phyloP scores from a whole-genome alignment of 192 early-diverging fungal species.

The Fimicolochytrium jonesii region DNA sequence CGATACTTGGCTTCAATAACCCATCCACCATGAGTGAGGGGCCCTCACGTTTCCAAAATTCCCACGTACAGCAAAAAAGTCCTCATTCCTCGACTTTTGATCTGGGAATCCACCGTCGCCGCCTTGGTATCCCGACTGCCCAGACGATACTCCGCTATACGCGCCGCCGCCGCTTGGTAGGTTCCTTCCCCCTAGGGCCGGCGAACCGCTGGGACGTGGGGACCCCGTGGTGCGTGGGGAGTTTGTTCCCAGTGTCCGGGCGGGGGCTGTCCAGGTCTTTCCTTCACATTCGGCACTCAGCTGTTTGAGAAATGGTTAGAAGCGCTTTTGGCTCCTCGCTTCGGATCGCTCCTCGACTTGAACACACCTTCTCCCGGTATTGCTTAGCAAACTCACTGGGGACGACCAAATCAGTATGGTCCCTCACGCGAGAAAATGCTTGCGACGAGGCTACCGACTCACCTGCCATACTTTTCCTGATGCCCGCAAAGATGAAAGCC shows the following conservation, averaged over 20 bases:
- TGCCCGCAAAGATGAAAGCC: too few species aligned
- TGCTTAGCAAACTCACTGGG: constrained; percentile 74
- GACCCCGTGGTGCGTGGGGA: constrained; percentile 1
- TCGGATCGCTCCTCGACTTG: constrained; percentile 4
- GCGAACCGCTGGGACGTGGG: constrained; percentile 8
- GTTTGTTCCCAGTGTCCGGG: constrained; percentile 1
- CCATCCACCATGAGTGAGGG: too few species aligned
- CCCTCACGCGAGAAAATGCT: background rate
- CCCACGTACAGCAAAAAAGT: constrained; percentile 51
- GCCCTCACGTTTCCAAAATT: too few species aligned
- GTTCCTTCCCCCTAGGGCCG: background rate
- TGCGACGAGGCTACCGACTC: background rate
- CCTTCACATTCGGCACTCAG: constrained; percentile 71
- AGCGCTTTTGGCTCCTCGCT: constrained; percentile 45
- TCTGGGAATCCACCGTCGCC: constrained; percentile 5
- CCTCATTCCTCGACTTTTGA: constrained; percentile 69
- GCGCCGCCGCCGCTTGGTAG: constrained; percentile 13
- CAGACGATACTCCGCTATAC: background rate
- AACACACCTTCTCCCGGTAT: constrained; percentile 82
- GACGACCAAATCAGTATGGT: background rate
- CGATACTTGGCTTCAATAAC: background rate
- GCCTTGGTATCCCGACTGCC: background rate
- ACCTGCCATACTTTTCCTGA: background rate
- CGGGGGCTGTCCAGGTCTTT: constrained; percentile 39
- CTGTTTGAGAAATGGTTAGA: constrained; percentile 12